Conservation (phyloP, 106 monocot genomes). For the Platanthera guangdongensis region DNA sequence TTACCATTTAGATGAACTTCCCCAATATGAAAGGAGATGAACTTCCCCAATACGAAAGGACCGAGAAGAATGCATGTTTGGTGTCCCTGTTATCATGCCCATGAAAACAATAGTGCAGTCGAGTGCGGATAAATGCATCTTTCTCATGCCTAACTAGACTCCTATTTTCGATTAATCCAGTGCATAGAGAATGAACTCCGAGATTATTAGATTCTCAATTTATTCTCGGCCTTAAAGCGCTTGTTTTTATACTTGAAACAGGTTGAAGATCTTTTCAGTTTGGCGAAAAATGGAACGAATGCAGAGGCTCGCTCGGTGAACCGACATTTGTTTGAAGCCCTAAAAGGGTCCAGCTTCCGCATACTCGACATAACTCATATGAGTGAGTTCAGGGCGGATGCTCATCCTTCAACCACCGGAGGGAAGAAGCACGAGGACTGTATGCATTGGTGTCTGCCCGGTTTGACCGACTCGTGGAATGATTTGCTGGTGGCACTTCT, state of each 20-base stretch:
- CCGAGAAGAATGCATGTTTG: too few relatives aligned
- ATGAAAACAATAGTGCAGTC: too few relatives aligned
- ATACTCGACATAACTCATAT: slow-evolving; percentile 45
- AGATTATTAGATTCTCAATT: too few relatives aligned
- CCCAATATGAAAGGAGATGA: too few relatives aligned
- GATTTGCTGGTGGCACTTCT: slow-evolving; percentile 37
- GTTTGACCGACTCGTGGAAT: slow-evolving; percentile 60
- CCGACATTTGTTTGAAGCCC: slow-evolving; percentile 38
- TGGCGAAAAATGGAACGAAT: slow-evolving; percentile 53
- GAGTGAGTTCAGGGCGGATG: slow-evolving; percentile 75
- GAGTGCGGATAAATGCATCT: too few relatives aligned
- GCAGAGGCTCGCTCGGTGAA: slow-evolving; percentile 47
- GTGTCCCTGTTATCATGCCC: too few relatives aligned
- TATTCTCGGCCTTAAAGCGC: too few relatives aligned
- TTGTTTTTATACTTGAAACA: neutral
- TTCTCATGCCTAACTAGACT: too few relatives aligned
- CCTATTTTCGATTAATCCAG: too few relatives aligned
- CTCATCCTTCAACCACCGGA: slow-evolving; percentile 54
- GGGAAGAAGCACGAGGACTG: slow-evolving; percentile 78
- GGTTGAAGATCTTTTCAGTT: slow-evolving; percentile 50
- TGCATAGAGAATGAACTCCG: too few relatives aligned
- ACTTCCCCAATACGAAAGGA: too few relatives aligned
- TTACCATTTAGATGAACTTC: too few relatives aligned
- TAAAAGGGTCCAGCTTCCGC: slow-evolving; percentile 37
- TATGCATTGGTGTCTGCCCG: slow-evolving; percentile 79